Base-by-base conservation (phyloP, 176 grass and related monocot species). In the Miscanthus lutarioriparius region DNA sequence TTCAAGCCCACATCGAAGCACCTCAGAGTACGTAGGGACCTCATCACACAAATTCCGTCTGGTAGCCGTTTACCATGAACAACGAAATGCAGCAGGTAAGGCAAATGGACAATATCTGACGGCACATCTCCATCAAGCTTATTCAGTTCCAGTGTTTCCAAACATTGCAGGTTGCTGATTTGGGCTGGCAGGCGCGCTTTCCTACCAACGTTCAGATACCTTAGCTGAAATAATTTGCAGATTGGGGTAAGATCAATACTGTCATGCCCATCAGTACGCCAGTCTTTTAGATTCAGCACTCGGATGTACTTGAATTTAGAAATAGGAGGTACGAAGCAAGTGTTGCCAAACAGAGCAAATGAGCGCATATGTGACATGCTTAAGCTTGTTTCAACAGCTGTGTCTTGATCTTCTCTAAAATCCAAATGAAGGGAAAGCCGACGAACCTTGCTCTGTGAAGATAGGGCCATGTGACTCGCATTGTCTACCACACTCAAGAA, bases 91-190 rank as follows among this genome's bases (percentile, higher is more conserved):
- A 7, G 3, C 17, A 76, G 51, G 28, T 1, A 58, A 58, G 74
- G 74, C 49, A 76, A 76, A 36, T 76, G 9, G 11, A 76, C 30
- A 58, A 58, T 76, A 36, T 76, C 74, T 20, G 30, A 76, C 10
- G 74, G 74, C 8, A 76, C 63, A 32, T 65, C 63, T 32, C 63
- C 63, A 32, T 65, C 63, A 76, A n/a, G 9, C 4, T 7, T 14
- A 3, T 53, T 22, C 74, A 56, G 17, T 2, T n/a, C 45, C 28
- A 56, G 10, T 23, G 19, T 37, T 10, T 76, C 48, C 74, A 76
- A 76, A 58, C 28, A 19, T 37, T 58, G 16, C 1, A 58, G 30
- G 45, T 33, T 27, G 25, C 45, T 27, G 7, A 75, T 75, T 51
- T 28, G 26, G 26, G 13, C 16, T 11, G 72, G 26, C 44, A 75